Evolutionary conservation across 2,329 filamentous ascomycete genomes (phyloP).

Genomic region (Colletotrichum orbiculare): DNA sequence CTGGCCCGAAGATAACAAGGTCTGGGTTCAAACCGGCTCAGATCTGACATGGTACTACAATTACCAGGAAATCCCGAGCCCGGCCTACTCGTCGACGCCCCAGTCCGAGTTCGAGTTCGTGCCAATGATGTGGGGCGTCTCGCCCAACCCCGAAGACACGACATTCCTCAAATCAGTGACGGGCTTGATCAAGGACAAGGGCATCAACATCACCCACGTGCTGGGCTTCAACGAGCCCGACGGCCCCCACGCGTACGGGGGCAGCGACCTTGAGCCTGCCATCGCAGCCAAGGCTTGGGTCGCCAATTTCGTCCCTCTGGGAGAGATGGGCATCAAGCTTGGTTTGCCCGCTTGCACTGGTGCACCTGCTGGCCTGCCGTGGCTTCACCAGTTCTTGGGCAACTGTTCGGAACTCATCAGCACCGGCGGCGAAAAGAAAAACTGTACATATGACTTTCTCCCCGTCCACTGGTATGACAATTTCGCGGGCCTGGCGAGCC

Average conservation of each 20-base stretch:
- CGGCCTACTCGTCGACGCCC: slow-evolving; percentile 57
- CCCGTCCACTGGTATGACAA: slow-evolving; percentile 76
- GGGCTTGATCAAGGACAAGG: slow-evolving; percentile 60
- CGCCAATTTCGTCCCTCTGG: slow-evolving; percentile 76
- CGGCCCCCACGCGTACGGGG: slow-evolving; percentile 64
- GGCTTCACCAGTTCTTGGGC: slow-evolving; percentile 62
- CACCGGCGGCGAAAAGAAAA: slow-evolving; percentile 48
- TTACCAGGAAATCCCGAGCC: slow-evolving; percentile 70
- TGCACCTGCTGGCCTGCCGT: slow-evolving; percentile 67
- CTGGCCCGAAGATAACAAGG: slow-evolving; percentile 69
- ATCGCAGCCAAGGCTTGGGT: slow-evolving; percentile 77
- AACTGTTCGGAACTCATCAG: slow-evolving; percentile 72
- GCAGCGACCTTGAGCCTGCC: slow-evolving; percentile 69
- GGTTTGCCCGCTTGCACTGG: slow-evolving; percentile 79
- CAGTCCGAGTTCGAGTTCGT: slow-evolving; percentile 77
- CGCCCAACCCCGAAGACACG: slow-evolving; percentile 59
- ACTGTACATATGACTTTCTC: slow-evolving; percentile 73
- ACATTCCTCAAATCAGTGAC: slow-evolving; percentile 71
- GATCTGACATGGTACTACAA: slow-evolving; percentile 89
- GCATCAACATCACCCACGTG: slow-evolving; percentile 72
- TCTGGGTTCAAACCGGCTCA: slow-evolving; percentile 69
- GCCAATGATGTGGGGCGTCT: slow-evolving; percentile 81
- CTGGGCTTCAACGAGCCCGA: slow-evolving; percentile 88
- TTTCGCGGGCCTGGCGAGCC: slow-evolving; percentile 74
- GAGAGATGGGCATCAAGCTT: slow-evolving; percentile 71